phyloP scores from a whole-genome alignment of 371 early-diverging fungal genomes.

The Rhizopus stolonifer region DNA sequence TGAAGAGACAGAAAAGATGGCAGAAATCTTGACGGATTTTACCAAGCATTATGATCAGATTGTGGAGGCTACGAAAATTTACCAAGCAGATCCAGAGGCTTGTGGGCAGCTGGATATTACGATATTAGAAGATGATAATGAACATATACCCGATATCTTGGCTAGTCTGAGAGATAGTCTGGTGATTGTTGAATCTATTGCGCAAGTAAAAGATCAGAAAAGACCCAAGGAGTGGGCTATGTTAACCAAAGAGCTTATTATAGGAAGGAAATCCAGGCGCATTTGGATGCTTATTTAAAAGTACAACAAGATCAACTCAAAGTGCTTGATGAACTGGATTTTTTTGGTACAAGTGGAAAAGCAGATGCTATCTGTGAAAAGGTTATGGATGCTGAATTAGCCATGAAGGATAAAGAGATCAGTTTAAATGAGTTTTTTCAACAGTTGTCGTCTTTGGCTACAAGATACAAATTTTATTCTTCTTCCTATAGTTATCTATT shows the following conservation, averaged over 20 bases:
- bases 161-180: slow-evolving; percentile 32
- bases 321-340: slow-evolving; percentile 31
- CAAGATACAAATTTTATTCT: slow-evolving; percentile 42
- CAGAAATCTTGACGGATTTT: slow-evolving; percentile 46
- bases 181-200: slow-evolving; percentile 31
- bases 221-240: neutral
- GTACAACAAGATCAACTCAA: slow-evolving; percentile 32
- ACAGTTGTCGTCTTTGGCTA: slow-evolving; percentile 32
- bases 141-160: slow-evolving; percentile 43
- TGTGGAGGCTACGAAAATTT: slow-evolving; percentile 45
- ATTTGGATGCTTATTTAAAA: slow-evolving; percentile 28
- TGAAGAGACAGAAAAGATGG: slow-evolving; percentile 44
- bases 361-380: slow-evolving; percentile 38
- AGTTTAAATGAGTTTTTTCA: slow-evolving; percentile 35
- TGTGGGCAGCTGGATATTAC: slow-evolving; percentile 36
- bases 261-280: slow-evolving; percentile 36
- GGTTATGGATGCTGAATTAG: slow-evolving; percentile 28
- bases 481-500: slow-evolving; percentile 40
- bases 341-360: slow-evolving; percentile 30
- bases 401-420: slow-evolving; percentile 34
- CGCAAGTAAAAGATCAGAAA: neutral
- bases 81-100: slow-evolving; percentile 36
- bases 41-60: slow-evolving; percentile 52
- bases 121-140: slow-evolving; percentile 44
- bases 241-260: neutral